Evolutionary conservation across 495 filamentous ascomycete species (phyloP).

Genomic region (Penicillium macrosclerotiorum): DNA sequence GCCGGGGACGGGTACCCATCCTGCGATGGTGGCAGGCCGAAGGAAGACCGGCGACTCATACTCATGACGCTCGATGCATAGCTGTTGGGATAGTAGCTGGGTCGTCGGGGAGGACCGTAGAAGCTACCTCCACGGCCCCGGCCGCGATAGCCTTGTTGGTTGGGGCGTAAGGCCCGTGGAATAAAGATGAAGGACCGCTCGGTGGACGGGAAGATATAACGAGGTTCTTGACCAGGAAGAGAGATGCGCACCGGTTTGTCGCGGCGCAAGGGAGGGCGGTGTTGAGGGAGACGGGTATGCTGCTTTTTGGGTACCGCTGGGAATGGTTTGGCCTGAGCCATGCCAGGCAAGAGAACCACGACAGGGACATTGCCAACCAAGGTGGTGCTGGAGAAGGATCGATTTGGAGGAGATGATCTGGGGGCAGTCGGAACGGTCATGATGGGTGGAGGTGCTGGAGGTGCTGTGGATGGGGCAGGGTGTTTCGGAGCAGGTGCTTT

Average conservation of each 20-base stretch:
- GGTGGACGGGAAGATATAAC: conserved; percentile 85
- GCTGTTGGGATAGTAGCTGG: conserved; percentile 78
- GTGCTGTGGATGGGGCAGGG: conserved; percentile 10
- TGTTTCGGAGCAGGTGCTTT: conserved; percentile 35
- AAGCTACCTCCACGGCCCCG: conserved; percentile 69
- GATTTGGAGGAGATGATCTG: conserved; percentile 55
- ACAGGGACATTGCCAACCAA: conserved; percentile 78
- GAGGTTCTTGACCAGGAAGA: conserved; percentile 69
- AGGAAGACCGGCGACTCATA: conserved; percentile 85
- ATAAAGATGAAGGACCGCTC: conserved; percentile 99
- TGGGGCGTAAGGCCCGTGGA: conserved; percentile 86
- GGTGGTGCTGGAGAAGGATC: conserved; percentile 64
- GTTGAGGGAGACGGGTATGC: conserved; percentile 90
- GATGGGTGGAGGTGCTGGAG: conserved; percentile 28
- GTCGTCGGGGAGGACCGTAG: conserved; percentile 66
- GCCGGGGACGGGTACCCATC: conserved; percentile 75
- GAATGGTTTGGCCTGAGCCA: conserved; percentile 69
- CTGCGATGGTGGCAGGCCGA: conserved; percentile 71
- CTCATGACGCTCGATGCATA: conserved; percentile 93
- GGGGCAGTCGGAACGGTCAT: conserved; percentile 43
- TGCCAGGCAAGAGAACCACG: conserved; percentile 72
- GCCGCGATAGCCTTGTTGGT: conserved; percentile 76
- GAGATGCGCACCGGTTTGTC: conserved; percentile 97
- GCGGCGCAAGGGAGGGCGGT: conserved; percentile 88
- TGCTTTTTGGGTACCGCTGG: conserved; percentile 72